Base-by-base conservation (phyloP, 805 yeast genomes). In the Kazachstania psychrophila region DNA sequence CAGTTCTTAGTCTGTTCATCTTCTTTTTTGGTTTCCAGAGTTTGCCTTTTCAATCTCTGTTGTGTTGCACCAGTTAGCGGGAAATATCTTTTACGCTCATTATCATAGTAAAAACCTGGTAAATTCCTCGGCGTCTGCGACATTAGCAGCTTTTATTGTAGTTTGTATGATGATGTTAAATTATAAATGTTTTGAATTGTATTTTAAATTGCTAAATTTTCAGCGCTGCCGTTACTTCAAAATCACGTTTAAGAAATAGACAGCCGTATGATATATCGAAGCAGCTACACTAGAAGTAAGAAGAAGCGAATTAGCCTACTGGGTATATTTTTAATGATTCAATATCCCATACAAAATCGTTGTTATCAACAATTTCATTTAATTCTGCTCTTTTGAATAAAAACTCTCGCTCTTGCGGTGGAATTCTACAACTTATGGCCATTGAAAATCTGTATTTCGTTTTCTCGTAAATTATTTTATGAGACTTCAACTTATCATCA, bases 391-490 rank as follows among this genome's bases (percentile, higher is more conserved):
- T 67, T 40, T 64, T 68, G 51, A 77, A 76, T 7, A 71, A 46
- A 45, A 58, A 76, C 44, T 54, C 62, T 12, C 71, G 43, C 34
- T 56, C 52, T 14, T 47, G 39, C 2, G 46, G 48, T 7, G 61
- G 56, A 2, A 56, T 35, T 3, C 39, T 58, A 17, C 56, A 61
- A 31, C 65, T 41, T 5, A 68, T 51, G 1, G 79, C 67, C 34
- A 66, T 66, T 23, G 60, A 51, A 17, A 75, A 56, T 35, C 79
- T 54, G 17, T 62, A 60, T 33, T 65, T 54, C 0, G 75, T 72
- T 31, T 62, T 68, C 23, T 59, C 52, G 28, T 51, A 47, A 4
- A 66, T 52, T 14, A 67, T 48, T 36, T 42, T 39, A 16, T 58
- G 56, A 5, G 66, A 55, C 37, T 58, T 54, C 13, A 41, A 40